Evolutionary conservation across 257 asterid species (phyloP), one percentile per base, ranked within the genome.

Genomic region (Penstemon barbatus): DNA sequence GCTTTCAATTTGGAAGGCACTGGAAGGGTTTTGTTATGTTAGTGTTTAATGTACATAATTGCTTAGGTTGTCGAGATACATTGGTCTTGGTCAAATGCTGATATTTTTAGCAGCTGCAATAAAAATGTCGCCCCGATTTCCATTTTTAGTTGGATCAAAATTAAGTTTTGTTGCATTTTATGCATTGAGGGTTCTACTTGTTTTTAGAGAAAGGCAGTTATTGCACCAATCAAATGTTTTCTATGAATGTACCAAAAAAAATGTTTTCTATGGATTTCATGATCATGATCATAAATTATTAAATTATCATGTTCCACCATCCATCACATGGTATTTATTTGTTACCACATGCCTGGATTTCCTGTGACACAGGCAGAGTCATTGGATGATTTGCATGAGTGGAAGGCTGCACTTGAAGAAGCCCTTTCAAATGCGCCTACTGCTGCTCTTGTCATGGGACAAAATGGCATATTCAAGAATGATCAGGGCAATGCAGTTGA

Each of bases 391-490:
- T 81, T 94, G 81, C 79, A 79, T 40, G 97, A 89, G 85, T 94
- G 99, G 99, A 94, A 86, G 83, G 71, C 67, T 73, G 98, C 98
- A 67, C 98, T 94, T 70, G 98, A 94, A 77, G 97, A 91, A 81
- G 98, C 99, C 68, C 83, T 94, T 63, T 68, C 85, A 77, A 81
- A 81, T 87, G 96, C 99, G 65, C 98, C 97, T 60, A 85, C 69
- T 70, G 92, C 97, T 50, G 85, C 96, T 70, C 77, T 63, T 72
- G 91, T 77, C 33, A 25, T 25, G 74, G 96, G 93, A 58, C 97
- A 87, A 84, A 94, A 91, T 77, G 93, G 98, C 65, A 63, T 82
- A 66, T 69, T 85, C 74, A 87, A 79, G 85, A 86, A 87, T 8
- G 97, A 91, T 71, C 97, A 91, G 82, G 41, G 64, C 63, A 86